phyloP scores from a whole-genome alignment of 148 eudicot genomes.

The Rhododendron griersonianum region DNA sequence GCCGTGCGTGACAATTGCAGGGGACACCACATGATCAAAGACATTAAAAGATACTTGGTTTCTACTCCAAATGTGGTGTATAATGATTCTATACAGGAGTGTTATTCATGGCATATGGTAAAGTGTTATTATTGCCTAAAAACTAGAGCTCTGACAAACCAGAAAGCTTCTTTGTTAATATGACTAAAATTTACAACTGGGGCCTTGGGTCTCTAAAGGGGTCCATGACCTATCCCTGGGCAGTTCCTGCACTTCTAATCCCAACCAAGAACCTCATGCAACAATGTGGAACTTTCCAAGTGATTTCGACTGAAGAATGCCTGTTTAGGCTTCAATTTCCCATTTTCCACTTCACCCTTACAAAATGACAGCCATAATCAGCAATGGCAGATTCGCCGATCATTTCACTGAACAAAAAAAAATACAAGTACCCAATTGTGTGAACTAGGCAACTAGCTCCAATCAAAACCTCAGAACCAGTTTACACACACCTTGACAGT shows the following conservation, averaged over 20 bases:
- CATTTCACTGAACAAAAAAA: background rate
- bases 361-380: background rate
- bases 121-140: background rate
- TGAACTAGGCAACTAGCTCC: background rate
- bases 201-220: background rate
- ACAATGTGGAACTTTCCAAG: background rate
- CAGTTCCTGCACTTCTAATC: background rate
- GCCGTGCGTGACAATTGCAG: too few species aligned
- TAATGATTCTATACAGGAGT: too few species aligned
- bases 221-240: background rate
- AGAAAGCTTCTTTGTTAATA: background rate
- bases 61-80: too few species aligned
- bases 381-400: background rate
- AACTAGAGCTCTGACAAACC: background rate
- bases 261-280: background rate
- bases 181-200: background rate
- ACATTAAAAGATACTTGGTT: too few species aligned
- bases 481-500: too few species aligned
- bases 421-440: background rate
- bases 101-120: background rate
- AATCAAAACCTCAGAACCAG: too few species aligned
- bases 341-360: background rate
- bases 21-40: too few species aligned
- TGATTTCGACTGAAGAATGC: background rate
- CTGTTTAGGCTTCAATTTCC: background rate